Conservation (phyloP, 2,329 filamentous ascomycete species). For the Fusarium brachygibbosum region DNA sequence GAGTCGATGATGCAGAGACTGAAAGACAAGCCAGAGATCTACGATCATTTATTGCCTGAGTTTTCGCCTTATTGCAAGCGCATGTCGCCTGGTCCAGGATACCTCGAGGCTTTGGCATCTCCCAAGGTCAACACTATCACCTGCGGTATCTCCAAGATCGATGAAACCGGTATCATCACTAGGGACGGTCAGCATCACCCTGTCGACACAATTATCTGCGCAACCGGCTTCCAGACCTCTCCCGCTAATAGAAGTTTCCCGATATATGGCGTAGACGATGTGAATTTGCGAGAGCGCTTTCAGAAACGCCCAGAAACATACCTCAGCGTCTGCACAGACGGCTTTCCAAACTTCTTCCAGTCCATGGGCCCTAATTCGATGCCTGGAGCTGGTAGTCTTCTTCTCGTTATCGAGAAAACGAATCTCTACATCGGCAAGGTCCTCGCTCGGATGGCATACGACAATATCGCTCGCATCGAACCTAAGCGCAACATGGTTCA, state of each 20-base stretch:
- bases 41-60: conserved; percentile 4
- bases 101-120: conserved; percentile 14
- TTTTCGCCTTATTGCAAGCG: conserved; percentile 27
- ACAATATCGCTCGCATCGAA: conserved; percentile 13
- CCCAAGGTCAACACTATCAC: conserved; percentile 22
- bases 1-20: conserved; percentile 16
- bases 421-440: conserved; percentile 17
- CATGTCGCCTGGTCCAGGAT: conserved; percentile 21
- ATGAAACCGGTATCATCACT: neutral
- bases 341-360: conserved; percentile 24
- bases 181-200: conserved; percentile 1
- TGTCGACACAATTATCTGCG: conserved; percentile 12
- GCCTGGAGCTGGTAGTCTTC: neutral
- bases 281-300: conserved; percentile 19
- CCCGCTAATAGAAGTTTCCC: conserved; percentile 21
- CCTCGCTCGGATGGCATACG: conserved; percentile 12
- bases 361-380: conserved; percentile 23
- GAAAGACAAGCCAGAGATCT: conserved; percentile 2
- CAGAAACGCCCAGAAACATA: conserved; percentile 23
- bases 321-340: conserved; percentile 24
- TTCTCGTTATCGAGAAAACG: conserved; percentile 18
- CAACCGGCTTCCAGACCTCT: conserved; percentile 23
- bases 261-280: conserved; percentile 5
- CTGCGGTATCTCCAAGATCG: neutral
- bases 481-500: conserved; percentile 3